These are phyloP conservation scores for Murraya paniculata DNA, from an alignment of 345 rosid genomes.

Conservation along the genomic window DNA sequence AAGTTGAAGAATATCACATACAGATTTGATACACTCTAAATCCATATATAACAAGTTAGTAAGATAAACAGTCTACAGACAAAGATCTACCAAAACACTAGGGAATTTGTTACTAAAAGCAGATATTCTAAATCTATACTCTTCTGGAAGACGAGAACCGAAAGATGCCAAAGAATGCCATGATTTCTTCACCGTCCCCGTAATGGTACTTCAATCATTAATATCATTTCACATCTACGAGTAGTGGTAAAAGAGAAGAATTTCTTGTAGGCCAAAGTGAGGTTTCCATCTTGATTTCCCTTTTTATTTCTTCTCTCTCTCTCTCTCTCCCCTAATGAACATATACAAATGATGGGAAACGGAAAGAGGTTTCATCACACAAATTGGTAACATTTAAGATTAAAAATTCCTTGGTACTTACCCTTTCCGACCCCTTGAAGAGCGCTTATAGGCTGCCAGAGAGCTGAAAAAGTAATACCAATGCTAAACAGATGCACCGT, in stretches of 20 bases:
- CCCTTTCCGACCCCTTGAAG: slow-evolving; percentile 98
- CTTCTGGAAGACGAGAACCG: neutral
- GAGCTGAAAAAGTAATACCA: slow-evolving; percentile 97
- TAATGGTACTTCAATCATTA: neutral
- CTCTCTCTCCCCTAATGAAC: neutral
- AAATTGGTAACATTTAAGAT: neutral
- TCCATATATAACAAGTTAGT: neutral
- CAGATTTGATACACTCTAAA: neutral
- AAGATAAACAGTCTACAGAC: neutral
- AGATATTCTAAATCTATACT: neutral
- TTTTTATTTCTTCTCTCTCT: neutral
- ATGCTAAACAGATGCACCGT: slow-evolving; percentile 98
- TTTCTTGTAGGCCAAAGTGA: neutral
- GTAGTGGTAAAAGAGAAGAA: neutral
- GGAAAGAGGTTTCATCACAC: neutral
- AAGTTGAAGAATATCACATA: neutral
- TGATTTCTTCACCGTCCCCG: neutral
- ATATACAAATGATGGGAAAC: neutral
- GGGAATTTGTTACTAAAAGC: neutral
- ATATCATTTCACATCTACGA: neutral
- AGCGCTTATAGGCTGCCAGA: slow-evolving; percentile 97
- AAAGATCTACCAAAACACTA: neutral
- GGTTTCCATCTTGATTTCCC: neutral
- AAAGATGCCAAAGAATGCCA: neutral
- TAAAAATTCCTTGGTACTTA: slow-evolving; percentile 31